Evolutionary conservation across 2,329 filamentous ascomycete species (phyloP), one percentile per base, ranked within the genome.

Genomic region (Cytospora piceicola): DNA sequence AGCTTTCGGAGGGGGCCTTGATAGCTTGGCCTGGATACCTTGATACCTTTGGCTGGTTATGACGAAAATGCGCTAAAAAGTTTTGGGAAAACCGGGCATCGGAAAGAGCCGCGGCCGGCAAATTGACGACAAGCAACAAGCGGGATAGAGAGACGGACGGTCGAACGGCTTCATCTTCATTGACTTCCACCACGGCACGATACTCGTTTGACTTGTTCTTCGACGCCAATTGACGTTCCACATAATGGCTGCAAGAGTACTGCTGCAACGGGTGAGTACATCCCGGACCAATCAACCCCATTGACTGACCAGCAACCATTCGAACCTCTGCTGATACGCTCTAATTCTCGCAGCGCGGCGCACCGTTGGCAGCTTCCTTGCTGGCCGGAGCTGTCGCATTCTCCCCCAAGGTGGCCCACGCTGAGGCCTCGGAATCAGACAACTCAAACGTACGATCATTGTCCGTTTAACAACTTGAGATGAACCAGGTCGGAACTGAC

Each of bases 161-260:
- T 22, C 20, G 8, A 22, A 46, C 42, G n/a, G 42, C 46, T 49
- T 49, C 46, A 49, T 49, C n/a, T 49, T 22, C n/a, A 22, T 70
- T 64, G 63, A 63, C 60, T 34, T 34, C 55, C 55, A 67, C 34
- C 58, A 63, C 61, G 60, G 27, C 64, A 32, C 63, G 27, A 65
- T 42, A 32, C 36, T 57, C 58, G 36, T 49, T 52, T 36, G 53
- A 53, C 59, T 39, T 24, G 58, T 58, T 49, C 52, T 55, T 66
- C 69, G 60, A 67, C 72, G 71, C 77, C 80, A 81, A 83, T 82
- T 82, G 80, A 80, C 77, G 75, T 73, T 20, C 42, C 75, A 82
- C 74, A 82, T 76, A 76, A 87, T 87, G 85, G 84, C 84, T 79
- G 81, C 84, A 74, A 83, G 84, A 85, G 79, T 86, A 77, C 78